Percentiles rank a stretch among this genome's conserved stretches.
These are phyloP conservation scores for Royoungia palumana DNA, from an alignment of 768 basidiomycete species.

Conservation along the genomic window DNA sequence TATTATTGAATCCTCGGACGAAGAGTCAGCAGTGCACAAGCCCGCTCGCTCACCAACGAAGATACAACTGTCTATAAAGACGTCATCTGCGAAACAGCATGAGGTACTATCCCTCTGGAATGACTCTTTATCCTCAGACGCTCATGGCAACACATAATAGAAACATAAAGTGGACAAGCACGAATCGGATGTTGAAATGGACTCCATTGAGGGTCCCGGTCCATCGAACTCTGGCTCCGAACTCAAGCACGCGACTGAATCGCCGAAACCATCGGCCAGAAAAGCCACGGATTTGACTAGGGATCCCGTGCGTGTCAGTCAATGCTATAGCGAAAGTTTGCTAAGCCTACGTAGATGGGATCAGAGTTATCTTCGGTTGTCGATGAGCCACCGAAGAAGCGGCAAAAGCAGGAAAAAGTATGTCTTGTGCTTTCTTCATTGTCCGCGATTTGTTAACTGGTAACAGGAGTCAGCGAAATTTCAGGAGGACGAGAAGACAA, in stretches of 20 bases:
- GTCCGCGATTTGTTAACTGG: not conserved
- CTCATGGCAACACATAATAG: not conserved
- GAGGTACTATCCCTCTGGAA: slow-evolving; percentile 3
- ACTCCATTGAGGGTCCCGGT: slow-evolving; percentile 1
- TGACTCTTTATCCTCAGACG: not conserved
- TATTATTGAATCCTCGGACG: slow-evolving; percentile 28
- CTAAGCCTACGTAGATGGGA: slow-evolving; percentile 17
- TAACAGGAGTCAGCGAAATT: slow-evolving; percentile 20
- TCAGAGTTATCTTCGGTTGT: slow-evolving; percentile 59
- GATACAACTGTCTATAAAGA: not conserved
- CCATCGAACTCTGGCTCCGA: slow-evolving; percentile 12
- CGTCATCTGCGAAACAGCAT: slow-evolving; percentile 11
- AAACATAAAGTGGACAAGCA: slow-evolving; percentile 1
- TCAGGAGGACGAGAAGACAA: slow-evolving; percentile 26
- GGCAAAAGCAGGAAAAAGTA: slow-evolving; percentile 40
- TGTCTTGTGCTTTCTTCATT: not conserved
- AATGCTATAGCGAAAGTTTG: slow-evolving; percentile 19
- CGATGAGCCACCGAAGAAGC: slow-evolving; percentile 54
- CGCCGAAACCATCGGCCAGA: slow-evolving; percentile 1
- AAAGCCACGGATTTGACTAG: slow-evolving; percentile 4
- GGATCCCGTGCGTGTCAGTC: slow-evolving; percentile 20
- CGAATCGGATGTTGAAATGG: slow-evolving; percentile 12
- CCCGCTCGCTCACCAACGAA: slow-evolving; percentile 9
- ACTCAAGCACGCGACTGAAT: not conserved
- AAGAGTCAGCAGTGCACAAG: slow-evolving; percentile 11